A percentile compares a stretch with the other conserved stretches of the same genome.
Evolutionary conservation across 345 rosid genomes (phyloP).

Genomic region (Turnera subulata): DNA sequence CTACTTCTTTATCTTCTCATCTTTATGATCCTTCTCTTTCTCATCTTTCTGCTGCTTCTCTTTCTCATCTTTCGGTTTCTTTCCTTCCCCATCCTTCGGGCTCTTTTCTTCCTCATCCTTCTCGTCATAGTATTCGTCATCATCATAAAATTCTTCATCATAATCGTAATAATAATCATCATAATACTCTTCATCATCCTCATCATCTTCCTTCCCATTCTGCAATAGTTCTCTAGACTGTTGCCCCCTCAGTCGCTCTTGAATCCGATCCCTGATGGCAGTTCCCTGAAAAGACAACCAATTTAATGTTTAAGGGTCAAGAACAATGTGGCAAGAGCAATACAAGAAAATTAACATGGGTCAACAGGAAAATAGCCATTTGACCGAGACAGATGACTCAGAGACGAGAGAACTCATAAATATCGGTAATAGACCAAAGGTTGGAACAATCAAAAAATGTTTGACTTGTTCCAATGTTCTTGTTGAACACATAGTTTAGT

Average conservation of each 20-base stretch:
- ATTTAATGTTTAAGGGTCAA: not conserved
- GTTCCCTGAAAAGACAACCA: slow-evolving; percentile 50
- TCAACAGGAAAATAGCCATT: too few relatives aligned
- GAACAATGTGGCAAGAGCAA: too few relatives aligned
- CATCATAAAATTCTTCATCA: slow-evolving; percentile 19
- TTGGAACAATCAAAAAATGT: too few relatives aligned
- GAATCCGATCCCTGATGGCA: slow-evolving; percentile 80
- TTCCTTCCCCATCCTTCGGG: too few relatives aligned
- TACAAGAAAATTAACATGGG: too few relatives aligned
- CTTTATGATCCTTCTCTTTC: slow-evolving; percentile 23
- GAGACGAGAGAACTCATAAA: too few relatives aligned
- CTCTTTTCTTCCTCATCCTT: slow-evolving; percentile 25
- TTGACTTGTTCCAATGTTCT: too few relatives aligned
- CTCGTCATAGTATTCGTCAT: slow-evolving; percentile 34
- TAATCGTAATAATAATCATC: slow-evolving; percentile 18
- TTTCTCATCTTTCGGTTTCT: slow-evolving; percentile 23
- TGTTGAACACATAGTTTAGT: too few relatives aligned
- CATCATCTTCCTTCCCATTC: slow-evolving; percentile 30
- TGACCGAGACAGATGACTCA: too few relatives aligned
- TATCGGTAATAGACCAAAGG: too few relatives aligned
- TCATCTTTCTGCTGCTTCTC: slow-evolving; percentile 29
- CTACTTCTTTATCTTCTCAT: slow-evolving; percentile 24
- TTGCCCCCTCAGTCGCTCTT: slow-evolving; percentile 65
- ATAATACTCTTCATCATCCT: slow-evolving; percentile 26
- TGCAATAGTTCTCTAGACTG: slow-evolving; percentile 26